Percentiles rank a stretch among this genome's conserved stretches.
phyloP scores from a whole-genome alignment of 495 filamentous ascomycete genomes.

The Xylaria telfairii region DNA sequence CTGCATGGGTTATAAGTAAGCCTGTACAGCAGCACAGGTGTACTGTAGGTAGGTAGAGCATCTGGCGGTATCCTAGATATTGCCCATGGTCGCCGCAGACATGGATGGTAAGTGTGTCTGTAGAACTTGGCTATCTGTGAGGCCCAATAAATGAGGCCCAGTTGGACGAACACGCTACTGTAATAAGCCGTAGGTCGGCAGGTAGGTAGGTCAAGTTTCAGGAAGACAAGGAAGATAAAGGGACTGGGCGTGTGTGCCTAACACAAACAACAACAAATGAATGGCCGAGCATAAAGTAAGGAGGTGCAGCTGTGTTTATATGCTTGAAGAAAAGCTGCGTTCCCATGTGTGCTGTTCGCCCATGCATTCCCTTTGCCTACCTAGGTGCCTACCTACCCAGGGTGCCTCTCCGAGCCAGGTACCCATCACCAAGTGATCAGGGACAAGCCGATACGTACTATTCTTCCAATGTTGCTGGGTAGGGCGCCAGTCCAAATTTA shows the following conservation, averaged over 20 bases:
- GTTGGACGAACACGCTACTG: background rate
- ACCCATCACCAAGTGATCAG: background rate
- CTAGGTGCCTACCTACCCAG: too few relatives aligned
- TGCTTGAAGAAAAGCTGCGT: background rate
- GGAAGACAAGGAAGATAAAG: slow-evolving; percentile 9
- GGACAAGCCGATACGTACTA: background rate
- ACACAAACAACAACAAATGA: background rate
- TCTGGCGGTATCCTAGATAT: background rate
- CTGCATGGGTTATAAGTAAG: background rate
- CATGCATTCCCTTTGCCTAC: background rate
- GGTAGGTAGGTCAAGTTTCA: slow-evolving; percentile 20
- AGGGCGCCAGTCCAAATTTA: slow-evolving; percentile 17
- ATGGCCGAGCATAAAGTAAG: slow-evolving; percentile 4
- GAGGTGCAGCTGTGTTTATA: background rate
- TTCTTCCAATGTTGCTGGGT: background rate
- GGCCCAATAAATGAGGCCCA: background rate
- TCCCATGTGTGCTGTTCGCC: background rate
- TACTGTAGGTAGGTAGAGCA: slow-evolving; percentile 1
- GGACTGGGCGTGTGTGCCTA: background rate
- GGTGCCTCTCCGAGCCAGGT: too few relatives aligned
- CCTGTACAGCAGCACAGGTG: background rate
- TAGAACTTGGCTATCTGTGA: slow-evolving; percentile 1
- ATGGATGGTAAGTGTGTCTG: background rate
- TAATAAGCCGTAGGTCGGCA: too few relatives aligned
- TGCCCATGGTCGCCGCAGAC: background rate